Conservation (phyloP, 768 basidiomycete genomes). For the Pholiota molesta region DNA sequence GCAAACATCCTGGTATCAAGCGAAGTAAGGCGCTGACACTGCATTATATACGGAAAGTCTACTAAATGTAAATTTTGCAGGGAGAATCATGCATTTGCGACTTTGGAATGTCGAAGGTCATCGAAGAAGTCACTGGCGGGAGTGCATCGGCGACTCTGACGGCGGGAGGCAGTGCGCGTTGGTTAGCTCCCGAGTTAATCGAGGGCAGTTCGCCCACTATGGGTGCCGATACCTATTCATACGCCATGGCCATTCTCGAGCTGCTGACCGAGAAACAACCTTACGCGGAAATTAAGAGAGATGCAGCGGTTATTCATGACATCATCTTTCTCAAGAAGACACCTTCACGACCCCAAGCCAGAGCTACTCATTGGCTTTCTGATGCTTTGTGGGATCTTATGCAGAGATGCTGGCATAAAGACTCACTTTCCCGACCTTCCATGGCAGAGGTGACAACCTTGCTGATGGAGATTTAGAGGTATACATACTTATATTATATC, state of each 20-base stretch:
- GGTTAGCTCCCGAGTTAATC: constrained; percentile 65
- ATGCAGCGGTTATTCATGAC: constrained; percentile 52
- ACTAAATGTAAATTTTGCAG: constrained; percentile 29
- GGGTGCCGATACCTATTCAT: constrained; percentile 59
- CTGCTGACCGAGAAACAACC: constrained; percentile 56
- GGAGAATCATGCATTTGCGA: constrained; percentile 60
- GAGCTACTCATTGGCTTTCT: constrained; percentile 39
- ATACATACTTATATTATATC: neutral
- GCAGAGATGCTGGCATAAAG: constrained; percentile 48
- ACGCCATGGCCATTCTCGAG: constrained; percentile 63
- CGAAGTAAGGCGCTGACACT: constrained; percentile 33
- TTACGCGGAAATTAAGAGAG: constrained; percentile 50
- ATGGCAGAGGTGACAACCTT: constrained; percentile 40
- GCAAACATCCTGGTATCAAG: constrained; percentile 60
- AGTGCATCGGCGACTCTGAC: constrained; percentile 50
- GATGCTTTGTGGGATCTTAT: constrained; percentile 52
- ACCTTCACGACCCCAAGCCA: constrained; percentile 46
- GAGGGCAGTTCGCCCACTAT: constrained; percentile 48
- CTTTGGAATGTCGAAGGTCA: constrained; percentile 65
- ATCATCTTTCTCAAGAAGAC: constrained; percentile 38
- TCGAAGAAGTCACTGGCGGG: constrained; percentile 59
- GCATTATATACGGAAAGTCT: neutral
- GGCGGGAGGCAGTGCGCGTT: constrained; percentile 51
- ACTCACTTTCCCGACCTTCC: constrained; percentile 39
- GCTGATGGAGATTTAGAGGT: neutral